Conservation (phyloP, 1,139 yeast genomes). For the Yamadazyma dendronema region DNA sequence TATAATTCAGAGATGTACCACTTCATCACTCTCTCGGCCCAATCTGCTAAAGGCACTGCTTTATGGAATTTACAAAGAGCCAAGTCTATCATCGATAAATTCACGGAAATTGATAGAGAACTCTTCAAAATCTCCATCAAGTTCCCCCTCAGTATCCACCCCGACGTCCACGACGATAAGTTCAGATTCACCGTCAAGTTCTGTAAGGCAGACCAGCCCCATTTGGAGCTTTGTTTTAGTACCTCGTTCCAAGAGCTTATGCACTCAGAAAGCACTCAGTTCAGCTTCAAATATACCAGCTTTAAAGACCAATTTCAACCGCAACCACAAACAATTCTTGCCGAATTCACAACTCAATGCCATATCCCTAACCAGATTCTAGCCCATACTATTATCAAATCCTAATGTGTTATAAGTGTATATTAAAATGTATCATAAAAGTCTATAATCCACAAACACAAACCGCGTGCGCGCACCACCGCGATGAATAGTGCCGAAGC, state of each 20-base stretch:
- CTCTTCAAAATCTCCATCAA: conserved; percentile 28
- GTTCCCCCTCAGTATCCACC: conserved; percentile 21
- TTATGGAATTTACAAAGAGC: conserved; percentile 19
- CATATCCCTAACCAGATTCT: conserved; percentile 8
- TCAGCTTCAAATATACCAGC: neutral
- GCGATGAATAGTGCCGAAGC: conserved; percentile 5
- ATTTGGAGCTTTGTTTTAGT: conserved; percentile 3
- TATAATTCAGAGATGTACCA: conserved; percentile 14
- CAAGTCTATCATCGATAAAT: conserved; percentile 12
- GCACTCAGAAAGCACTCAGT: conserved; percentile 1
- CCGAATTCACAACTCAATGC: conserved; percentile 5
- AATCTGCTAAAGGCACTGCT: conserved; percentile 12
- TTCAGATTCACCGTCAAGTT: conserved; percentile 16
- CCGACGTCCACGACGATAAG: conserved; percentile 4
- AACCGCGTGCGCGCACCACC: neutral
- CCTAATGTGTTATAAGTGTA: conserved; percentile 6
- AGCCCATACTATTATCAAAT: conserved; percentile 3
- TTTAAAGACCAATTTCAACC: neutral
- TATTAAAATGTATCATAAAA: neutral
- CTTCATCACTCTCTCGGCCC: conserved; percentile 7
- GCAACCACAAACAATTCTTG: conserved; percentile 1
- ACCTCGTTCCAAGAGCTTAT: conserved; percentile 1
- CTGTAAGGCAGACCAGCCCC: conserved; percentile 11
- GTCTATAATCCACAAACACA: neutral
- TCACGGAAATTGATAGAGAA: conserved; percentile 26